Evolutionary conservation across 208 protist genomes (phyloP), one percentile per base, ranked within the genome.

Genomic region (Herpetomonas samuelpessoai): DNA sequence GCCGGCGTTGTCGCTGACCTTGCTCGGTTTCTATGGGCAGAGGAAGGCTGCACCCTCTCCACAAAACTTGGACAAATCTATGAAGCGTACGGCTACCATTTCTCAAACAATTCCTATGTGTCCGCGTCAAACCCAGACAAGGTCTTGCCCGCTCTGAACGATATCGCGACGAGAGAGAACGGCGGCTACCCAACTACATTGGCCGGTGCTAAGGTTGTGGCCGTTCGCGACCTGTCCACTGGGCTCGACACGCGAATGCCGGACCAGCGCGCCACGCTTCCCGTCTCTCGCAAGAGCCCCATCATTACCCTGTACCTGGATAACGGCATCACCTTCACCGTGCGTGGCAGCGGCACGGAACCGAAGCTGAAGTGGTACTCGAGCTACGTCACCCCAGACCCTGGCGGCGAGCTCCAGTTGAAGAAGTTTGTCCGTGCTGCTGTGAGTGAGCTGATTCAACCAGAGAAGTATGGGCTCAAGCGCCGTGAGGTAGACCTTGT

Each of bases 291-390:
- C 18, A 81, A 79, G 10, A 86, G 78, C 44, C 84, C 98, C 29
- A 98, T 99, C 83, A 91, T 99, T 47, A 99, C 95, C 7, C 96
- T 98, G 14, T 92, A 75, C 61, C 97, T 99, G 55, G 85, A 90
- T 16, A 98, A 99, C 69, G 86, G 79, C 46, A 66, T 81, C 39
- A 81, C 77, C 3, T 71, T 96, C 7, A 99, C 97, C 3, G 45
- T 99, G 10, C 90, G 98, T 39, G 89, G 93, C 38, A 95, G 81
- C 65, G 98, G 98, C 2, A 99, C 98, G 24, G 98, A 99, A 70
- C 98, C 98, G 39, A 99, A 99, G 71, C 75, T 99, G n/a, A 99
- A 99, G 80, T 99, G 87, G 87, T 91, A 91, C 38, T 69, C 81
- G 10, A 79, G 85, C 61, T 14, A 87, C 16, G 72, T 91, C 12